These are phyloP conservation scores for Xylaria scruposa DNA, from an alignment of 495 filamentous ascomycete genomes.

Conservation along the genomic window DNA sequence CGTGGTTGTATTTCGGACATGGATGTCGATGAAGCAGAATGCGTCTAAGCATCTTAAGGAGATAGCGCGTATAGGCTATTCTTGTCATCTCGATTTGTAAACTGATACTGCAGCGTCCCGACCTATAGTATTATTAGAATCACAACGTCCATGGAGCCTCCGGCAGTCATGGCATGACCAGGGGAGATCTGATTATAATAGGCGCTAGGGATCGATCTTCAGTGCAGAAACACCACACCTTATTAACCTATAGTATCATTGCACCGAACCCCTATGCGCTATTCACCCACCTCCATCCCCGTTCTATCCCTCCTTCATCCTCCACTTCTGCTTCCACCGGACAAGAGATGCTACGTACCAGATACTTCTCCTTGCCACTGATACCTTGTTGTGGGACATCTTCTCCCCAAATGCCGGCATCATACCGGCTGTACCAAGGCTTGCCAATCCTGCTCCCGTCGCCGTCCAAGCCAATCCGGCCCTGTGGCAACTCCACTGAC, in stretches of 20 bases:
- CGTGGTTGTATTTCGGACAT: background rate
- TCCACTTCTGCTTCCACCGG: background rate
- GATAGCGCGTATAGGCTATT: background rate
- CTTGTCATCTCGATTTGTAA: background rate
- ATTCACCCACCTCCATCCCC: background rate
- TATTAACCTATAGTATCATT: background rate
- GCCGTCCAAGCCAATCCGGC: background rate
- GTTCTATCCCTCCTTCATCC: background rate
- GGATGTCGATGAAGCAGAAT: conserved; percentile 7
- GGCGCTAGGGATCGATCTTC: background rate
- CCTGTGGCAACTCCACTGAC: background rate
- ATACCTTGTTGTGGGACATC: background rate
- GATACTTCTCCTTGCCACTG: background rate
- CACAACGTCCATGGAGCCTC: background rate
- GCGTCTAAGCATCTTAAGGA: background rate
- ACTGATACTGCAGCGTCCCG: background rate
- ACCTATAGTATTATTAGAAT: background rate
- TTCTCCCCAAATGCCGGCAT: conserved; percentile 3
- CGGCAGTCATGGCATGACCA: background rate
- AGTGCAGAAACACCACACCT: background rate
- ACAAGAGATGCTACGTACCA: background rate
- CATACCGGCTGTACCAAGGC: background rate
- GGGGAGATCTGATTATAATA: background rate
- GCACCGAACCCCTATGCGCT: background rate
- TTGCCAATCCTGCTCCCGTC: background rate